Conservation (phyloP, 768 basidiomycete species). For the Kwoniella dendrophila region DNA sequence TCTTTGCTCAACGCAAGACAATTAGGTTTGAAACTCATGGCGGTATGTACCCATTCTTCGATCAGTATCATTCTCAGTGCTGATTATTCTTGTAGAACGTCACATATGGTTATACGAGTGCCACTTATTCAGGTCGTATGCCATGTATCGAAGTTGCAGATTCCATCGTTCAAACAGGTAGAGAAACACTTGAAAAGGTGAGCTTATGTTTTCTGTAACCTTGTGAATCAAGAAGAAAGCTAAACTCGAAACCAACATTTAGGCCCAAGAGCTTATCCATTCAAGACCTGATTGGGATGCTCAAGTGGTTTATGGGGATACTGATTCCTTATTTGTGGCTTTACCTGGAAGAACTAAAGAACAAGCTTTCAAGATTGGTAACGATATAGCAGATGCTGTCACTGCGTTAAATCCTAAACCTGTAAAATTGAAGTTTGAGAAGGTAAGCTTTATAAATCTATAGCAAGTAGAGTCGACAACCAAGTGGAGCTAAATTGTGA, state of each 20-base stretch:
- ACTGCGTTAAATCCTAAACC: slow-evolving; percentile 86
- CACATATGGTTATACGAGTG: slow-evolving; percentile 94
- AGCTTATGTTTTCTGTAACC: slow-evolving; percentile 12
- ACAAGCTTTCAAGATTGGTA: slow-evolving; percentile 87
- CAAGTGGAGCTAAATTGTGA: slow-evolving; percentile 15
- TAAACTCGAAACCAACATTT: neutral
- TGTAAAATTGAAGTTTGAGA: slow-evolving; percentile 96
- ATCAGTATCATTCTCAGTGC: neutral
- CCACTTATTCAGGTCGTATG: slow-evolving; percentile 94
- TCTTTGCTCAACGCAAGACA: slow-evolving; percentile 87
- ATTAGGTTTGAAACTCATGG: slow-evolving; percentile 87
- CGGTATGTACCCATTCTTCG: slow-evolving; percentile 60
- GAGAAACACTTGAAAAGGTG: slow-evolving; percentile 93
- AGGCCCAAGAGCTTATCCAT: slow-evolving; percentile 84
- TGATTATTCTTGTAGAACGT: slow-evolving; percentile 46
- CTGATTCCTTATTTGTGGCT: slow-evolving; percentile 91
- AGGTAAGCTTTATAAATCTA: slow-evolving; percentile 62
- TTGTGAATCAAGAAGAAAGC: neutral
- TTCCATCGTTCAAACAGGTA: slow-evolving; percentile 92
- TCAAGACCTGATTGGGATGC: slow-evolving; percentile 81
- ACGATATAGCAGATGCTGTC: slow-evolving; percentile 86
- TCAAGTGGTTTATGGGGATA: slow-evolving; percentile 93
- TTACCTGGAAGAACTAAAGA: slow-evolving; percentile 88
- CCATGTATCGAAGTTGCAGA: slow-evolving; percentile 98
- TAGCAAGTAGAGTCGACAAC: neutral